phyloP scores from a whole-genome alignment of 441 rosid genomes.

The Codiaeum variegatum region DNA sequence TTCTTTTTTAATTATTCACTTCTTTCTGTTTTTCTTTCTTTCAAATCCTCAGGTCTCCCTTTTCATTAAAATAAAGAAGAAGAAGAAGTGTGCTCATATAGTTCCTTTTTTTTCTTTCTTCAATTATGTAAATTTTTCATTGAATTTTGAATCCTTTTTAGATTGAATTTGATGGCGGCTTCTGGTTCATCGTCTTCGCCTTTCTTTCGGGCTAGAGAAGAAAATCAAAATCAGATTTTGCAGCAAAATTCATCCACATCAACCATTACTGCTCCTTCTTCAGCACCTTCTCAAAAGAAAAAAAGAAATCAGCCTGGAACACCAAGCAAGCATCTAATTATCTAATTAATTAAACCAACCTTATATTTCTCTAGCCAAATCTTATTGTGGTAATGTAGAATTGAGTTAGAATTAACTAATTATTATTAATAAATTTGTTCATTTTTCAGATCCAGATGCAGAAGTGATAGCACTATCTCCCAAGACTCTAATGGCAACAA shows the following conservation, averaged over 20 bases:
- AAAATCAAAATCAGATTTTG: constrained; percentile 45
- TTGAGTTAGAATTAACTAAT: not conserved
- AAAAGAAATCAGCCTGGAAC: constrained; percentile 84
- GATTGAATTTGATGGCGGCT: constrained; percentile 42
- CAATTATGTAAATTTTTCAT: not conserved
- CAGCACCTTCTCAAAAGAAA: constrained; percentile 51
- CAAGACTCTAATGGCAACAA: constrained; percentile 88
- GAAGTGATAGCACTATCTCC: constrained; percentile 93
- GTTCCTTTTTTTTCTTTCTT: no score
- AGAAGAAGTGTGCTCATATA: not conserved
- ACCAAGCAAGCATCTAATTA: constrained; percentile 58
- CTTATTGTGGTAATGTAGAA: not conserved
- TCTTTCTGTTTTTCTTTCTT: not conserved
- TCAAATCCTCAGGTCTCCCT: not conserved
- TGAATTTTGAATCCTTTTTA: constrained; percentile 8
- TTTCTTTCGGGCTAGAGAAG: constrained; percentile 51
- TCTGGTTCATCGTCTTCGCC: constrained; percentile 63
- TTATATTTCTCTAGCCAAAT: not conserved
- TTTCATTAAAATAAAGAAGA: not conserved
- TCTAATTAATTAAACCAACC: constrained; percentile 6
- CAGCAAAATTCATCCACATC: constrained; percentile 47
- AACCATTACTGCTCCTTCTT: constrained; percentile 26
- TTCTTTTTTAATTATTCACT: not conserved
- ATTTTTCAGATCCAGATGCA: constrained; percentile 74
- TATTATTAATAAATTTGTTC: not conserved